A percentile compares a stretch with the other conserved stretches of the same genome.
Conservation (phyloP, 208 protist genomes). For the Polymyxa betae region DNA sequence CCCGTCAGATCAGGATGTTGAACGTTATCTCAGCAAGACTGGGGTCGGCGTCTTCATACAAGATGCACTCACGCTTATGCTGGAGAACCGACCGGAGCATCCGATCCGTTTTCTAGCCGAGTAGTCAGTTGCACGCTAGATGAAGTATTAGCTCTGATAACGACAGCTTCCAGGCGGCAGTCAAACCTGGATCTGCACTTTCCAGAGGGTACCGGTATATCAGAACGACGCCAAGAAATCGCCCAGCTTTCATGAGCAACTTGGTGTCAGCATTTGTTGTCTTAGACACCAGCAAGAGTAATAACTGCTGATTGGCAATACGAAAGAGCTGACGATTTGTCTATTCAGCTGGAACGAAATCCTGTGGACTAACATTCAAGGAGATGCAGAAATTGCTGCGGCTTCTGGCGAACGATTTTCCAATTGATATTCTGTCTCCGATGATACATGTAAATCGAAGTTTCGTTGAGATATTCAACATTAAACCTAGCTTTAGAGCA, state of each 20-base stretch:
- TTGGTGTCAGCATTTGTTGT: conserved; percentile 26
- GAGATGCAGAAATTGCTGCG: not conserved
- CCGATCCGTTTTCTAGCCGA: conserved; percentile 30
- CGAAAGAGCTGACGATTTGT: not conserved
- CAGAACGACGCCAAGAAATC: not conserved
- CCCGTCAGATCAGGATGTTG: not conserved
- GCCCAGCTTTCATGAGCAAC: not conserved
- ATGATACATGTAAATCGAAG: not conserved
- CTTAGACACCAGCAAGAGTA: not conserved
- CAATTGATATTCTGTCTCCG: not conserved
- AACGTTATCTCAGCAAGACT: not conserved
- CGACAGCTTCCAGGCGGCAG: conserved; percentile 23
- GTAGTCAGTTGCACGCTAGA: not conserved
- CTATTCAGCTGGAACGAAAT: not conserved
- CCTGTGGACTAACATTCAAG: not conserved
- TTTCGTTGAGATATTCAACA: too few species aligned
- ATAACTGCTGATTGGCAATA: not conserved
- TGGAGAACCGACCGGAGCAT: conserved; percentile 48
- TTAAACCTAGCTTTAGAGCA: too few species aligned
- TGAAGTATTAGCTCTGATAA: not conserved
- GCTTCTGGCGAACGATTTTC: conserved; percentile 18
- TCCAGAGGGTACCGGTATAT: conserved; percentile 25
- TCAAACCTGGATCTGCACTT: not conserved
- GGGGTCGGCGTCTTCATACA: conserved; percentile 35
- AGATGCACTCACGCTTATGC: conserved; percentile 19